Evolutionary conservation across 2,329 filamentous ascomycete genomes (phyloP), one percentile per base, ranked within the genome.

Genomic region (Cordyceps cicadae): DNA sequence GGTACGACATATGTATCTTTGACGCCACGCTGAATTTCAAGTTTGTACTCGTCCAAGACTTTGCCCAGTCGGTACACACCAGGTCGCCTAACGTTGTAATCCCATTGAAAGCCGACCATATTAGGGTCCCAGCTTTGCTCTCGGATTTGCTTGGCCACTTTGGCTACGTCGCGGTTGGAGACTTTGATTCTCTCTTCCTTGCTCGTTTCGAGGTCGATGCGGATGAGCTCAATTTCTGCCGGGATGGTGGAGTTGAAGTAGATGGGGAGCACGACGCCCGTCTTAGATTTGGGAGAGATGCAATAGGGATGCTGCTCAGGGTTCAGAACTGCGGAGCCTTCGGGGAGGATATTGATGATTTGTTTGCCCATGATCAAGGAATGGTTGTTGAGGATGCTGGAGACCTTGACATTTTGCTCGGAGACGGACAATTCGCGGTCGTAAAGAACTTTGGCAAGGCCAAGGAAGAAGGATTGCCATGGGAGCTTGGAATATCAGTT

Each of bases 291-390:
- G 64, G 79, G 77, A 61, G 87, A 87, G 53, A 99, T 76, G 73
- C 94, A 99, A 73, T 94, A 94, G 0, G 92, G 83, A n/a, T 81
- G 77, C 62, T 84, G 82, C 52, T 92, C 83, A 0, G 92, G 91
- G 69, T 99, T 99, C 64, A 99, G 79, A 54, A 92, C 81, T 15
- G 92, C 94, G 54, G 92, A 94, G 78, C 95, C 95, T 79, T 99
- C 94, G 2, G 94, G 94, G 60, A 99, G 79, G 69, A 99, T 96
- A 71, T 99, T 94, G 74, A 99, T 93, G 67, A 97, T 96, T 76
- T 97, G 92, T 72, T 92, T 94, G 70, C 94, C 94, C 76, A 96
- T 83, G 65, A 99, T 97, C 69, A 97, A 82, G 24, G 92, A 96
- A 37, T 90, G 84, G 71, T 97, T 97, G 71, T 97, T 90, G 63